Evolutionary conservation across 2,329 filamentous ascomycete genomes (phyloP).

Genomic region (Cladophialophora bantiana): DNA sequence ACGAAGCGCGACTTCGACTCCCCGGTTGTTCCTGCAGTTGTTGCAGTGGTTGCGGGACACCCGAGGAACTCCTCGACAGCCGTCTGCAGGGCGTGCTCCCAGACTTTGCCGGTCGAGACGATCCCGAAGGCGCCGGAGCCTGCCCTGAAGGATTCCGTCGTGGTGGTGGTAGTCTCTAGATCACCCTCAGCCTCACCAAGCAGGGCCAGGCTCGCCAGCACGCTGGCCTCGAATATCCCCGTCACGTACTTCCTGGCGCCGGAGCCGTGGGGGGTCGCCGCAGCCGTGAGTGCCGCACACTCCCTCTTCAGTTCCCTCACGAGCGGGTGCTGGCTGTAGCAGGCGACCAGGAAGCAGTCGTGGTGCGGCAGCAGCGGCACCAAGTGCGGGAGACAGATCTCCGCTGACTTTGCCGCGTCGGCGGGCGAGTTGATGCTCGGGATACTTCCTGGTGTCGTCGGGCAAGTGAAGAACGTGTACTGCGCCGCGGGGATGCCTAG

Average conservation of each 20-base stretch:
- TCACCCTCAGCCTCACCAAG: conserved; percentile 46
- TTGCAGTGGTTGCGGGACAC: conserved; percentile 40
- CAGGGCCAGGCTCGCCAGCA: conserved; percentile 68
- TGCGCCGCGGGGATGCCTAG: conserved; percentile 49
- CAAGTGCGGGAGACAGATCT: conserved; percentile 67
- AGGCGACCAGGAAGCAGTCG: conserved; percentile 84
- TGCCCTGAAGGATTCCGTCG: conserved; percentile 47
- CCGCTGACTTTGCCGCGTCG: conserved; percentile 70
- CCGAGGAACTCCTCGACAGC: conserved; percentile 72
- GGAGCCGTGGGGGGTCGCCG: conserved; percentile 26
- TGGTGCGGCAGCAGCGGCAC: conserved; percentile 52
- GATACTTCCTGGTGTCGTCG: conserved; percentile 61
- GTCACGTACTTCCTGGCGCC: conserved; percentile 63
- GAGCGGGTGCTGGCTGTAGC: conserved; percentile 84
- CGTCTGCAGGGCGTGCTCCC: conserved; percentile 74
- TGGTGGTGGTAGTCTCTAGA: conserved; percentile 30
- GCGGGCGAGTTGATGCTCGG: conserved; percentile 78
- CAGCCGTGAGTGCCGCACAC: conserved; percentile 41
- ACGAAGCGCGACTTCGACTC: conserved; percentile 65
- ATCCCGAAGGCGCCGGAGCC: conserved; percentile 72
- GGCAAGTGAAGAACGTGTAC: conserved; percentile 69
- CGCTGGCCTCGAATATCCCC: conserved; percentile 87
- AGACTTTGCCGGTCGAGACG: conserved; percentile 83
- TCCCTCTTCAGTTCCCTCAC: conserved; percentile 66
- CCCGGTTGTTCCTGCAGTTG: conserved; percentile 25